Percentiles rank a stretch among this genome's conserved stretches.
Evolutionary conservation across 345 rosid genomes (phyloP).

Genomic region (Salix caprea): DNA sequence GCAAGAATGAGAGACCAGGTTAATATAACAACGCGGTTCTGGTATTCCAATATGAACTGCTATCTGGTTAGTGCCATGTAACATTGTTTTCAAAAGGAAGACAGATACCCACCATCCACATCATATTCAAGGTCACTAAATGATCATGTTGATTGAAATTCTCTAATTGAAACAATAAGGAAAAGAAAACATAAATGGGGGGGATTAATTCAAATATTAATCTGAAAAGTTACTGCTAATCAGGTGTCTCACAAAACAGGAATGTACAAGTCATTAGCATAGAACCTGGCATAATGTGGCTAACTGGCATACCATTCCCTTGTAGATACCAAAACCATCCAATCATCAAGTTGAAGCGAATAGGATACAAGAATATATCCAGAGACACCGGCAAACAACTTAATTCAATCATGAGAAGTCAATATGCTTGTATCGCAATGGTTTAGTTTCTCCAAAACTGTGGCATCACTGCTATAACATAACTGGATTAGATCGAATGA

Average conservation of each 20-base stretch:
- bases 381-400: neutral
- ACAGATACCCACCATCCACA: neutral
- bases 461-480: neutral
- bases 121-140: neutral
- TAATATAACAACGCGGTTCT: neutral
- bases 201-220: neutral
- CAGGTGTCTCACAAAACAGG: neutral
- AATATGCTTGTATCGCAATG: neutral
- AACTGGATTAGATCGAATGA: neutral
- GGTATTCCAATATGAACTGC: neutral
- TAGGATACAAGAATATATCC: neutral
- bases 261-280: neutral
- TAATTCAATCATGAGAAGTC: neutral
- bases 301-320: neutral
- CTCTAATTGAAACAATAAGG: neutral
- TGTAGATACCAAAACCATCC: neutral
- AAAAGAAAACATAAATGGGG: neutral
- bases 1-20: conserved; percentile 3
- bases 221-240: neutral
- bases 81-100: neutral
- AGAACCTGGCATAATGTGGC: neutral
- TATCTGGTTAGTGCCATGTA: neutral
- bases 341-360: neutral
- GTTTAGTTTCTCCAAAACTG: neutral
- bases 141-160: neutral